Percentiles rank a stretch among this genome's conserved stretches.
Conservation (phyloP, 768 basidiomycete species). For the Mycena haematopus region DNA sequence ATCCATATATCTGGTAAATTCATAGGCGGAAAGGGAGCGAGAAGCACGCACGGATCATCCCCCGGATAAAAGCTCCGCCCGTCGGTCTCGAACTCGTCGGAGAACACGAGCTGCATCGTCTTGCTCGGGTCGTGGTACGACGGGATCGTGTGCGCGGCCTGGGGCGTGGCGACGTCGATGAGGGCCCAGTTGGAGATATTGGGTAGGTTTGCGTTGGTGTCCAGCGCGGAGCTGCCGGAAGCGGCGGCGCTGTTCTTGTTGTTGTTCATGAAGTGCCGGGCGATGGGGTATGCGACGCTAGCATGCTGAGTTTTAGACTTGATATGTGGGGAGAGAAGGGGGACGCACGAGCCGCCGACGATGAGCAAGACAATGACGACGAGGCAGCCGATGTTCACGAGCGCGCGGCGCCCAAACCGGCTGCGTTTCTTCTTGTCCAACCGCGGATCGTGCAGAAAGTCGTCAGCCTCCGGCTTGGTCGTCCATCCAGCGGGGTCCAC, state of each 20-base stretch:
- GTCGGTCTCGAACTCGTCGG: constrained; percentile 38
- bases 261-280: constrained; percentile 7
- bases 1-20: no score
- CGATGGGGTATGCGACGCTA: constrained; percentile 21
- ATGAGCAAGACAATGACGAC: constrained; percentile 12
- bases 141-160: constrained; percentile 52
- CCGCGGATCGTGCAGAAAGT: constrained; percentile 22
- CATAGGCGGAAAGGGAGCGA: constrained; percentile 76
- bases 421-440: constrained; percentile 2
- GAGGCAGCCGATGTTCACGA: constrained; percentile 15
- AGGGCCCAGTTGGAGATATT: constrained; percentile 23
- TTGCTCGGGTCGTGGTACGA: constrained; percentile 25
- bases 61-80: constrained; percentile 82
- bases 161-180: constrained; percentile 61
- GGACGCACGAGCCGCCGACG: constrained; percentile 21
- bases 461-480: constrained; percentile 19
- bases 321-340: not conserved
- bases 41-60: constrained; percentile 87
- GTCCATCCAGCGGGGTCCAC: constrained; percentile 16
- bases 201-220: constrained; percentile 16
- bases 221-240: constrained; percentile 10
- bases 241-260: not conserved
- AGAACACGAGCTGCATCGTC: constrained; percentile 67
- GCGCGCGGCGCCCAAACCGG: not conserved
- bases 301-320: constrained; percentile 6